phyloP scores from a whole-genome alignment of 225 moss, liverwort and hornwort genomes.

The Climacium dendroides region DNA sequence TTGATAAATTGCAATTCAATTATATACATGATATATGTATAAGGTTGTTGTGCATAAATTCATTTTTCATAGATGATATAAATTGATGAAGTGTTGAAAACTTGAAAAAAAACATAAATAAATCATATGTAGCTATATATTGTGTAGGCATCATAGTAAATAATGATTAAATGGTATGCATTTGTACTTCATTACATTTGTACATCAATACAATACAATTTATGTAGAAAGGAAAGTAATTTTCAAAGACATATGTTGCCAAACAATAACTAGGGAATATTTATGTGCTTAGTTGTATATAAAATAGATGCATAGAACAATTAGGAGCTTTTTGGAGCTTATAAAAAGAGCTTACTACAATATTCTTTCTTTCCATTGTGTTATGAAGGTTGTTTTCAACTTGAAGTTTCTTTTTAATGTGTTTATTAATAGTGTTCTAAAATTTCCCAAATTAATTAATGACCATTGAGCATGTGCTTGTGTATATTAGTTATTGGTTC shows the following conservation, averaged over 20 bases:
- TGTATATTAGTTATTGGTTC: not conserved
- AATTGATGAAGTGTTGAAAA: not conserved
- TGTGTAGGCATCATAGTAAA: not conserved
- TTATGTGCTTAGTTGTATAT: not conserved
- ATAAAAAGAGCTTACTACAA: slow-evolving; percentile 47
- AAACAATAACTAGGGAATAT: not conserved
- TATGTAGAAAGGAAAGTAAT: not conserved
- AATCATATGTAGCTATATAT: not conserved
- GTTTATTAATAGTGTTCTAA: fast-evolving
- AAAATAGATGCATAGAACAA: not conserved
- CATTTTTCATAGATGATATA: not conserved
- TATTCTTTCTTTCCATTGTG: slow-evolving; percentile 39
- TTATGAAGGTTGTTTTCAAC: slow-evolving; percentile 28
- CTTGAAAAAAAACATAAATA: not conserved
- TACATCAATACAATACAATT: not conserved
- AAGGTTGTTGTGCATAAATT: not conserved
- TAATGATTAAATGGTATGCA: not conserved
- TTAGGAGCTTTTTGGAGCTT: slow-evolving; percentile 49
- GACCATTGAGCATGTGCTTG: not conserved
- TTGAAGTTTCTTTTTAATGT: not conserved
- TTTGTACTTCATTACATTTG: not conserved
- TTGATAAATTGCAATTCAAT: not conserved
- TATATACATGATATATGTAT: not conserved
- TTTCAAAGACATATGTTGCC: not conserved
- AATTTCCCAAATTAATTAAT: not conserved